Evolutionary conservation across 495 filamentous ascomycete genomes (phyloP).

Genomic region (Talaromyces borbonicus): DNA sequence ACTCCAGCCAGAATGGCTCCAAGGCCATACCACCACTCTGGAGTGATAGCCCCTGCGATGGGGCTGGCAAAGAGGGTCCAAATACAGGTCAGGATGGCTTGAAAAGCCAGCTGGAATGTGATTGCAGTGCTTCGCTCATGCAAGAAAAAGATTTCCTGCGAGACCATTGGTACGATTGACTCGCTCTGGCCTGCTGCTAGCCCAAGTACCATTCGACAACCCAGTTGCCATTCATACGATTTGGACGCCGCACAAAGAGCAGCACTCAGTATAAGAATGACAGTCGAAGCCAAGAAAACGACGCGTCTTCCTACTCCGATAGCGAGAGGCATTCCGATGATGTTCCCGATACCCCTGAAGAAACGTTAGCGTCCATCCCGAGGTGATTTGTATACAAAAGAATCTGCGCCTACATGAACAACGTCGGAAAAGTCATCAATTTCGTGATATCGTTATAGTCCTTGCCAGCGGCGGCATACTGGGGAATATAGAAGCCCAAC

Average conservation of each 20-base stretch:
- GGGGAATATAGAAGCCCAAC: slow-evolving; percentile 17
- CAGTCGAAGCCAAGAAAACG: slow-evolving; percentile 21
- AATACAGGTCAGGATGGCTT: slow-evolving; percentile 19
- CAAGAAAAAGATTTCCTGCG: slow-evolving; percentile 29
- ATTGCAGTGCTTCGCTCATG: slow-evolving; percentile 26
- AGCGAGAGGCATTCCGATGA: slow-evolving; percentile 32
- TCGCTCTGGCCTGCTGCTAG: slow-evolving; percentile 25
- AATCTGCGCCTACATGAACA: slow-evolving; percentile 16
- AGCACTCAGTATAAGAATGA: slow-evolving; percentile 16
- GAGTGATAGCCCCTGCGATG: slow-evolving; percentile 26
- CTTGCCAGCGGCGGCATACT: slow-evolving; percentile 14
- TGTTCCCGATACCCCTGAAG: slow-evolving; percentile 26
- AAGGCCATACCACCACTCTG: slow-evolving; percentile 28
- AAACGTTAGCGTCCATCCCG: background rate
- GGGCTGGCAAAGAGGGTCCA: slow-evolving; percentile 24
- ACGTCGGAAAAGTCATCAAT: slow-evolving; percentile 25
- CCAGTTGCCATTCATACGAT: slow-evolving; percentile 21
- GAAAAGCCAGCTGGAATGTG: slow-evolving; percentile 22
- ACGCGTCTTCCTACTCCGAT: slow-evolving; percentile 29
- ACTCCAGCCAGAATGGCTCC: slow-evolving; percentile 18
- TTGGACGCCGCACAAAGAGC: slow-evolving; percentile 15
- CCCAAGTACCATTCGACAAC: slow-evolving; percentile 20
- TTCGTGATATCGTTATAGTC: slow-evolving; percentile 17
- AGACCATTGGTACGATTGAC: slow-evolving; percentile 30
- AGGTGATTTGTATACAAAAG: background rate